phyloP scores from a whole-genome alignment of 176 grass and related monocot species.

The Zea luxurians region DNA sequence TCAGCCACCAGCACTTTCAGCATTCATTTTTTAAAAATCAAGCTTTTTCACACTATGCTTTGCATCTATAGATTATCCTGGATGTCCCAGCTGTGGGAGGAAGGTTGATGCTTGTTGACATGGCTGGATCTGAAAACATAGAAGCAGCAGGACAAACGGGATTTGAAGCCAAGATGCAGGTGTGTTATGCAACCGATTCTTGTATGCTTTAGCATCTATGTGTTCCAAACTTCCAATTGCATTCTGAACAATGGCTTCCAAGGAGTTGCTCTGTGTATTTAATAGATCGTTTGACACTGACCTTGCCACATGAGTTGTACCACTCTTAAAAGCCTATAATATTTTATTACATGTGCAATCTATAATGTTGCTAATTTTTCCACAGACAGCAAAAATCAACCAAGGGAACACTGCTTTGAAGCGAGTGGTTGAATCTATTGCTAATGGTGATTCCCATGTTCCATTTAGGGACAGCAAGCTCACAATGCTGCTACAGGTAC shows the following conservation, averaged over 20 bases:
- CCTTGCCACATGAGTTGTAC: neutral
- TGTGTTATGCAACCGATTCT: constrained; percentile 7
- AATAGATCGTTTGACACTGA: neutral
- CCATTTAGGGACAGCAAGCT: constrained; percentile 95
- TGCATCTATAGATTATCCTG: constrained; percentile 67
- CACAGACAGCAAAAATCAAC: constrained; percentile 89
- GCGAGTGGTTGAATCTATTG: constrained; percentile 88
- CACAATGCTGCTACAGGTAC: constrained; percentile 91
- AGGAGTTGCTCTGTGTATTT: neutral
- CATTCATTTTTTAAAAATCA: constrained; percentile 1
- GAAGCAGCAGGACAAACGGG: constrained; percentile 88
- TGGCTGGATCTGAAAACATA: constrained; percentile 97
- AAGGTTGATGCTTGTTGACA: constrained; percentile 91
- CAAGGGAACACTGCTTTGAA: constrained; percentile 89
- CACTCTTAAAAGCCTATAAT: neutral
- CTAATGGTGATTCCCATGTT: constrained; percentile 91
- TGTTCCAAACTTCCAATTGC: neutral
- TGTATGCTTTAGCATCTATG: neutral
- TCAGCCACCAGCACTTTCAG: neutral
- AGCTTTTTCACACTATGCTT: neutral
- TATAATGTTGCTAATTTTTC: constrained; percentile 20
- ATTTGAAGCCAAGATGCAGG: constrained; percentile 98
- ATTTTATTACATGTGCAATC: neutral
- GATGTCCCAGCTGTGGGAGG: constrained; percentile 91
- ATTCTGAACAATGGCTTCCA: neutral